Evolutionary conservation across 768 basidiomycete genomes (phyloP), one percentile per base, ranked within the genome.

Genomic region (Leucocoprinus birnbaumii): DNA sequence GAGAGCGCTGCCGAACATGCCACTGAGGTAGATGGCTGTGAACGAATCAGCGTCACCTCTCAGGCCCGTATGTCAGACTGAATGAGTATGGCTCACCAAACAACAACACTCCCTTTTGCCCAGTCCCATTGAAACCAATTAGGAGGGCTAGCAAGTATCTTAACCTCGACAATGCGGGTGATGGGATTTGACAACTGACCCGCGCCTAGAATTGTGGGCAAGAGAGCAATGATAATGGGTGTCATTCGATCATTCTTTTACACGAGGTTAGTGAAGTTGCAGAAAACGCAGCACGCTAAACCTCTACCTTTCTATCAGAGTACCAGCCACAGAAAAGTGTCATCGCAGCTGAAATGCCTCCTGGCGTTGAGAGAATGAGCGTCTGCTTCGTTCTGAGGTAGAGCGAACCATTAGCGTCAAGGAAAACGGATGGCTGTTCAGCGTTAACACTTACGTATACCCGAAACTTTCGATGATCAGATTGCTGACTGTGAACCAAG

Each of bases 401-500:
- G n/a, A n/a, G n/a, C 3, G 11, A 50, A 21, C 7, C 2, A 26
- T 26, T 40, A 25, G 47, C 26, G 34, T 11, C 5, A 48, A 64
- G 26, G 13, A 38, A 1, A 14, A 4, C 31, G 24, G 8, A n/a
- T n/a, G 22, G n/a, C 38, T 18, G 25, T 41, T 27, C 18, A 31
- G 35, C n/a, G 11, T 31, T 11, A 27, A 21, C 47, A 43, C 79
- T 4, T 69, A 83, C 80, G 81, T 84, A 51, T 85, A 86, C 25
- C 85, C 84, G 59, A 85, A 84, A 58, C 71, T 74, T 68, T 79
- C 79, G 65, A 86, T 80, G 54, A 86, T 79, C 9, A 83, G 65
- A 60, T 84, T 85, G 64, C 82, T 80, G 67, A 81, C 84, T 85
- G 25, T 21, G 16, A 3, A 22, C 22, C 1, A 54, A 24, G 40